Conservation (phyloP, 352 stramenopile genomes). For the Lagenidium giganteum region DNA sequence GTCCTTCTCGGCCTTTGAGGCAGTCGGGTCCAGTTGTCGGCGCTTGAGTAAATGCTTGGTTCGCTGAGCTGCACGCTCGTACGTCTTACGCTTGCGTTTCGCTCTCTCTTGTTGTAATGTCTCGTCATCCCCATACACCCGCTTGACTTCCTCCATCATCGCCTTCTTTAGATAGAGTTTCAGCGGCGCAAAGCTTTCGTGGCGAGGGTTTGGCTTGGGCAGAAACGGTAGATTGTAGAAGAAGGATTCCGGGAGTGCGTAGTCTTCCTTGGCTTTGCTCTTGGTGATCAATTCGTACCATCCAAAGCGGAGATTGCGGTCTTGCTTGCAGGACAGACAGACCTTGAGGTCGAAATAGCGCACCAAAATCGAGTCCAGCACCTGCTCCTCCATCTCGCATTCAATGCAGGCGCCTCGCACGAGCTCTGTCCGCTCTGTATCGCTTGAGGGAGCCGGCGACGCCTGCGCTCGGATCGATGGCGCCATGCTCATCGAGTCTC, state of each 20-base stretch:
- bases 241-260: conserved; percentile 52
- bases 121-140: conserved; percentile 39
- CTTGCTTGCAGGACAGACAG: conserved; percentile 61
- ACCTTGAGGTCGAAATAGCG: conserved; percentile 50
- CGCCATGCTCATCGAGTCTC: conserved; percentile 8
- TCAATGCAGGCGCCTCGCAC: conserved; percentile 34
- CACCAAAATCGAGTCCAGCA: conserved; percentile 41
- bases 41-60: conserved; percentile 60
- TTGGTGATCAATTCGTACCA: conserved; percentile 64
- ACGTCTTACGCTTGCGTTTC: conserved; percentile 38
- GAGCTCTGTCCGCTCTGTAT: conserved; percentile 6
- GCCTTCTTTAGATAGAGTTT: conserved; percentile 59
- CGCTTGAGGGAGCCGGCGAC: not conserved
- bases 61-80: conserved; percentile 35
- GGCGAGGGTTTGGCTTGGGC: conserved; percentile 53
- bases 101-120: conserved; percentile 39
- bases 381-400: conserved; percentile 35
- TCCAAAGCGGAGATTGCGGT: conserved; percentile 37
- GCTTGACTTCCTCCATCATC: conserved; percentile 41
- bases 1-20: conserved; percentile 4
- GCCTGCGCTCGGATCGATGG: conserved; percentile 9
- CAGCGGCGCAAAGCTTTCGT: conserved; percentile 60
- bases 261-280: conserved; percentile 45
- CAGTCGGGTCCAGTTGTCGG: conserved; percentile 18
- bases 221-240: conserved; percentile 43